A percentile compares a stretch with the other conserved stretches of the same genome.
phyloP scores from a whole-genome alignment of 169 alveolate genomes.

The Plasmodium knowlesi region DNA sequence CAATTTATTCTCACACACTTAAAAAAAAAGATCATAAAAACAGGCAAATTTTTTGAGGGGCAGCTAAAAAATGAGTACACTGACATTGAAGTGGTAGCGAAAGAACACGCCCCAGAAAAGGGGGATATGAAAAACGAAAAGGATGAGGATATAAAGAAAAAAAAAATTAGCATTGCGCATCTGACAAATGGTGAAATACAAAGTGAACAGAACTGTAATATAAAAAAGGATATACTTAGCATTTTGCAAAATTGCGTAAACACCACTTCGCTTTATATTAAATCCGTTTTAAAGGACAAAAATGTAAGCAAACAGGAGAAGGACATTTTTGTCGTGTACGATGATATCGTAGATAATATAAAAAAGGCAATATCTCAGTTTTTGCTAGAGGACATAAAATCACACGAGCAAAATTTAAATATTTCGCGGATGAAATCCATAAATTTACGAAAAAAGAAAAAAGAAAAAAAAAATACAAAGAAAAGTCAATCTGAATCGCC shows the following conservation, averaged over 20 bases:
- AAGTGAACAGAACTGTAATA: neutral
- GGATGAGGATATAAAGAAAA: neutral
- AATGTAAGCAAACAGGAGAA: conserved; percentile 26
- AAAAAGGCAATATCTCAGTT: conserved; percentile 44
- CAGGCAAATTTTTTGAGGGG: conserved; percentile 29
- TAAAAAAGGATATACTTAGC: conserved; percentile 28
- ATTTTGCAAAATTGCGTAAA: conserved; percentile 64
- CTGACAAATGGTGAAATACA: neutral
- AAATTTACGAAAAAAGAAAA: conserved; percentile 10
- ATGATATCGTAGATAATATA: conserved; percentile 46
- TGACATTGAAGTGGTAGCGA: neutral
- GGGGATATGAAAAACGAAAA: conserved; percentile 1
- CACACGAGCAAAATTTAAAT: neutral
- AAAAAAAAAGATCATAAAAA: conserved; percentile 53
- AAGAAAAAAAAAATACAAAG: neutral
- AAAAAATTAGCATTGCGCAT: neutral
- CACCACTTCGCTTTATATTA: conserved; percentile 53
- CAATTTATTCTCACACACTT: conserved; percentile 54
- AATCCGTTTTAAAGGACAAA: conserved; percentile 39
- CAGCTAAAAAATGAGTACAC: conserved; percentile 20
- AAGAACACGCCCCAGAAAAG: neutral
- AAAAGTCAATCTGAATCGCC: neutral
- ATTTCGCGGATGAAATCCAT: neutral
- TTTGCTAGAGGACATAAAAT: neutral
- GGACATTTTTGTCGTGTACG: conserved; percentile 27